Base-by-base conservation (phyloP, 2,329 filamentous ascomycete genomes). In the Colletotrichum sp. region DNA sequence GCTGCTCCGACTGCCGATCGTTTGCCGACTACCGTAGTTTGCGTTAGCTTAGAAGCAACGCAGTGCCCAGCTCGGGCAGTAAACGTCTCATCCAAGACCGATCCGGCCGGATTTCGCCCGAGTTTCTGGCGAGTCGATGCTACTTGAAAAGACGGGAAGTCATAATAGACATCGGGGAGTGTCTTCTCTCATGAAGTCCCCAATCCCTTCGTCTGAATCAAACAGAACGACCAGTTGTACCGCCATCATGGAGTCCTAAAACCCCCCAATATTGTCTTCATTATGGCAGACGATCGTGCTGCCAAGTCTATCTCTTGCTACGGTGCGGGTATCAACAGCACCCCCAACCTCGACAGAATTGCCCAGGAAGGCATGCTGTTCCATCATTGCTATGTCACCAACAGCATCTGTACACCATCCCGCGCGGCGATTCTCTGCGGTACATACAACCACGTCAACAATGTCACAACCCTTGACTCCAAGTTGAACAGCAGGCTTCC, bases 261-360 rank as follows among this genome's bases (percentile, higher is more conserved):
- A 15, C 18, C 6, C 76, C 79, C 80, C 55, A 86, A 86, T 69
- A 61, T 70, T 55, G n/a, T 89, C 68, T 89, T 89, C 79, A 88
- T 89, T 78, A 87, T 89, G 86, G 87, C 87, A 0, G 87, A 89
- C 78, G 87, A 89, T 79, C 87, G 89, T 81, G 87, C 87, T 9
- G 80, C 85, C 57, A 89, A 89, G 76, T 81, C 87, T n/a, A 88
- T 88, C 64, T 83, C 81, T 24, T 82, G 81, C 72, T 89, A 89
- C 55, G 87, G 87, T 4, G 86, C 86, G 1, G 86, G 84, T 12
- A 88, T 90, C 77, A 89, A 89, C 77, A 69, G 83, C 66, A 89
- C 87, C 2, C 87, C 88, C 8, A 86, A 89, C 75, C 80, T 90
- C n/a, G 87, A 89, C 76, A 83, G 87, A 0, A 75, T 89, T 6